phyloP scores from a whole-genome alignment of 768 basidiomycete genomes.

The Russula ochroleuca region DNA sequence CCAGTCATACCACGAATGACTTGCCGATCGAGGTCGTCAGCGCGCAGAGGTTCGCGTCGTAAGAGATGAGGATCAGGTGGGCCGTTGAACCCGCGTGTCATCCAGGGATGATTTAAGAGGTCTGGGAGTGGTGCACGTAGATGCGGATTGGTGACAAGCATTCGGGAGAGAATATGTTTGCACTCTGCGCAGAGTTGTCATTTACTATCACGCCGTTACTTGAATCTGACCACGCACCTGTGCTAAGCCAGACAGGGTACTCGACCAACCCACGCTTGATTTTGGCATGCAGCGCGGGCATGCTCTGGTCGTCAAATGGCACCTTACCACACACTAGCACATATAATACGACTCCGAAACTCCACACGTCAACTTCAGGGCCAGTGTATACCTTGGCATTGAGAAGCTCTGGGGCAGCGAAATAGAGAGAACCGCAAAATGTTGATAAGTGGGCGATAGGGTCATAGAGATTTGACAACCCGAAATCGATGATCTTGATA shows the following conservation, averaged over 20 bases:
- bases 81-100: conserved; percentile 79
- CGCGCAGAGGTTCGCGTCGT: conserved; percentile 81
- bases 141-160: conserved; percentile 93
- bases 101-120: conserved; percentile 87
- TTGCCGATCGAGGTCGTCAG: conserved; percentile 81
- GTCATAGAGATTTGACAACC: conserved; percentile 92
- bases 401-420: conserved; percentile 95
- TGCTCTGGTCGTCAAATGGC: conserved; percentile 97
- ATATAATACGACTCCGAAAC: conserved; percentile 96
- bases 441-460: conserved; percentile 80
- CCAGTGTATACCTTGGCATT: conserved; percentile 97
- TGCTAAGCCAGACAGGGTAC: conserved; percentile 94
- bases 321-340: conserved; percentile 98
- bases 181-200: conserved; percentile 57
- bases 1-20: conserved; percentile 91
- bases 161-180: conserved; percentile 86
- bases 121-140: conserved; percentile 80
- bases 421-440: conserved; percentile 97
- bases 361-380: conserved; percentile 98
- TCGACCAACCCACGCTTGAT: conserved; percentile 97
- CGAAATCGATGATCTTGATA: conserved; percentile 99
- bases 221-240: conserved; percentile 51
- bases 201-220: background rate
- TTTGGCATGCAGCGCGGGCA: conserved; percentile 98
- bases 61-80: conserved; percentile 83